Base-by-base conservation (phyloP, 495 filamentous ascomycete genomes). In the Penicillium soppii region DNA sequence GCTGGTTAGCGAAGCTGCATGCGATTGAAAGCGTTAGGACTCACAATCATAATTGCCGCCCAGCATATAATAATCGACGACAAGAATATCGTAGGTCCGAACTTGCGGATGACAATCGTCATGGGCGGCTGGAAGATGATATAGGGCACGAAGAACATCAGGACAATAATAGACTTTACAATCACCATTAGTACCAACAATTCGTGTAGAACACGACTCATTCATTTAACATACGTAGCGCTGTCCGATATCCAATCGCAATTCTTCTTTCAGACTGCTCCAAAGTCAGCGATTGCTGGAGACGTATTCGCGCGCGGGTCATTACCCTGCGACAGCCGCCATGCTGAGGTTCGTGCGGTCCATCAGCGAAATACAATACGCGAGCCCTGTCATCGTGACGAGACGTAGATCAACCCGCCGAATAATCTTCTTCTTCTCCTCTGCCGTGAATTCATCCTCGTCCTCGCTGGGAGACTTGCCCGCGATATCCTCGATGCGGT, bases 71-170 rank as follows among this genome's bases (percentile, higher is more conserved):
- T 76, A 54, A 88, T 84, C 16, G 56, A 53, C 0, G 75, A 59
- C 7, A 88, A 57, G 51, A 83, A 82, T 3, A 70, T 61, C 0
- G 82, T 70, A 0, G 85, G 85, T 0, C 85, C 84, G 17, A 89
- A 49, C 53, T 82, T 83, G 12, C 83, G 77, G 9, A 79, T 72
- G 1, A 86, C 53, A 25, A 86, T 62, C 0, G 83, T 80, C 55
- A 76, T 69, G 0, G 82, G 82, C 3, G 82, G 77, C 56, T 89
- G 84, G 62, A 83, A 84, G 48, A 86, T 26, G 20, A 83, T 65
- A 51, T 89, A 89, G 10, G 84, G 75, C 15, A 82, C 71, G 68
- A 86, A 89, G 71, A 89, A 88, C 56, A 86, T 77, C 23, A 87
- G 64, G 12, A 81, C 74, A 35, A 84, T 67, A 54, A 84, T 75